A percentile compares a stretch with the other conserved stretches of the same genome.
These are phyloP conservation scores for Chrysosporium keratinophilum DNA, from an alignment of 2,329 filamentous ascomycete genomes.

Conservation along the genomic window DNA sequence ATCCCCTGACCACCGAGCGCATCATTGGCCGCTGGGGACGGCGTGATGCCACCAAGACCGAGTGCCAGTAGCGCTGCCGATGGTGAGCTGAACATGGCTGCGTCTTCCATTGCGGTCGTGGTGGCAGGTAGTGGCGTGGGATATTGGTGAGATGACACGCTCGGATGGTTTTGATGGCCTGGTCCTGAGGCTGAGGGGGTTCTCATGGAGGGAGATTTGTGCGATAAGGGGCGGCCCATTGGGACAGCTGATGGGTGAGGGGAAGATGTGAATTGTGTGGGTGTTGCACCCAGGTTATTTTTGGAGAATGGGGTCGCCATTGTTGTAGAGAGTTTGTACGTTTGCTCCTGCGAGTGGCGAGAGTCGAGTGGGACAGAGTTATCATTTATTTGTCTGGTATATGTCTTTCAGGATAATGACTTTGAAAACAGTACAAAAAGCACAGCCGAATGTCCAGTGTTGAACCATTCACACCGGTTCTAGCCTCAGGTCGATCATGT, in stretches of 20 bases:
- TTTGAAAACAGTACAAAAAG: neutral
- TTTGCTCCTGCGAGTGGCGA: neutral
- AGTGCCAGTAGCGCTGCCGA: conserved; percentile 37
- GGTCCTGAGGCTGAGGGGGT: conserved; percentile 35
- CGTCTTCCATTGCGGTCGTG: conserved; percentile 28
- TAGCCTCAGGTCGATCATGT: too few relatives aligned
- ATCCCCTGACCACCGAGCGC: conserved; percentile 28
- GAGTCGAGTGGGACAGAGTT: neutral
- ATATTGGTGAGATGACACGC: conserved; percentile 34
- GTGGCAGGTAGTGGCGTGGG: conserved; percentile 34
- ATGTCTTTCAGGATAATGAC: neutral
- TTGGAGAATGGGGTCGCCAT: conserved; percentile 41
- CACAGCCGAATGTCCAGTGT: neutral
- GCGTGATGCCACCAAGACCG: conserved; percentile 35
- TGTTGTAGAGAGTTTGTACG: neutral
- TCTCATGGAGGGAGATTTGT: conserved; percentile 38
- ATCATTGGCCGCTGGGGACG: conserved; percentile 31
- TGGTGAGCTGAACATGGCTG: conserved; percentile 37
- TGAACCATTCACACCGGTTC: too few relatives aligned
- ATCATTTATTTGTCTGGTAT: neutral
- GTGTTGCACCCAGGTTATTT: conserved; percentile 33
- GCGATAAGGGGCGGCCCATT: conserved; percentile 32
- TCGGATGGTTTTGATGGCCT: conserved; percentile 27
- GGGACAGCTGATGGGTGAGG: conserved; percentile 34
- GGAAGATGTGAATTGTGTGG: conserved; percentile 36